Conservation (phyloP, 192 early-diverging fungal genomes). For the Backusella circina region DNA sequence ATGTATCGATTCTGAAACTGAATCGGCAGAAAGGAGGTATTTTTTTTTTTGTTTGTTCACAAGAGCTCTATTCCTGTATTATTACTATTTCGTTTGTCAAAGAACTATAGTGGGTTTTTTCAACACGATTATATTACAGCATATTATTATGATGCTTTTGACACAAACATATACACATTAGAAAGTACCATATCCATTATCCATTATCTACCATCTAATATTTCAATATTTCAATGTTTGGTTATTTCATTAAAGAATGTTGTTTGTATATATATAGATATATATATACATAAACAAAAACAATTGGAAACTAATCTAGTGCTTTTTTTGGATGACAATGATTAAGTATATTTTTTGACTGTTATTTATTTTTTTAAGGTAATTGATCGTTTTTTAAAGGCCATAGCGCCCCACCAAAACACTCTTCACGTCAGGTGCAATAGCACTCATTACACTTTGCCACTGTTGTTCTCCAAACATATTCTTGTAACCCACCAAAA, state of each 20-base stretch:
- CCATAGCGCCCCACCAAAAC: constrained; percentile 49
- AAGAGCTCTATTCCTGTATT: not conserved
- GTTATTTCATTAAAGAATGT: not conserved
- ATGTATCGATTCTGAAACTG: not conserved
- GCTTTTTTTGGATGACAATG: not conserved
- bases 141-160: not conserved
- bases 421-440: constrained; percentile 42
- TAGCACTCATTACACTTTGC: constrained; percentile 44
- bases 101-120: not conserved
- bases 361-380: constrained; percentile 1
- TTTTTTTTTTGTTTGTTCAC: not conserved
- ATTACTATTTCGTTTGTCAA: not conserved
- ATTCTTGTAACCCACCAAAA: constrained; percentile 62
- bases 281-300: not conserved
- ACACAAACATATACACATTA: not conserved
- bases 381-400: constrained; percentile 34
- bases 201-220: too few species aligned
- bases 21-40: not conserved
- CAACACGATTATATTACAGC: too few species aligned
- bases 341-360: constrained; percentile 1
- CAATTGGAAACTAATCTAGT: not conserved
- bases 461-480: constrained; percentile 58
- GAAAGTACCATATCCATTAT: not conserved
- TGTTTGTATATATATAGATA: not conserved
- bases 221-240: not conserved